These are phyloP conservation scores for Tuber melanosporum DNA, from an alignment of 495 filamentous ascomycete species.

Conservation along the genomic window DNA sequence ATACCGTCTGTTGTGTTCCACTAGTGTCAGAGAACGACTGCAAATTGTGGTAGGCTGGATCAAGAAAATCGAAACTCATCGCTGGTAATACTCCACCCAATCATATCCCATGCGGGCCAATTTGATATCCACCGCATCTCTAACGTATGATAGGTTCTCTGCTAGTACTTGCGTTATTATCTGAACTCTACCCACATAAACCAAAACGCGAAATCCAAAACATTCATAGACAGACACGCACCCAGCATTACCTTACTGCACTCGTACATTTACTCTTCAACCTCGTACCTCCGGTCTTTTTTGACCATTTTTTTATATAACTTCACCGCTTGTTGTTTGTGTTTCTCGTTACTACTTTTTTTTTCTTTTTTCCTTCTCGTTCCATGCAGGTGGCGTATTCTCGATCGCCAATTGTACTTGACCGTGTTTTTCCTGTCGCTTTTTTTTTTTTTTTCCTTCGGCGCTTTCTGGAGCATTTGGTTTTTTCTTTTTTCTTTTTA, in stretches of 20 bases:
- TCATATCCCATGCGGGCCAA: conserved; percentile 10
- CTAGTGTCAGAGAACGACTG: conserved; percentile 68
- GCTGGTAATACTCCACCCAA: conserved; percentile 55
- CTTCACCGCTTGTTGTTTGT: conserved; percentile 13
- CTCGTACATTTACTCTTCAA: neutral
- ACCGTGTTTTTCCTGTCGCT: neutral
- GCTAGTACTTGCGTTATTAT: conserved; percentile 40
- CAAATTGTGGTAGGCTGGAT: conserved; percentile 76
- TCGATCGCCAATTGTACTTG: neutral
- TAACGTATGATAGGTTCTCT: conserved; percentile 37
- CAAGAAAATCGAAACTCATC: conserved; percentile 59
- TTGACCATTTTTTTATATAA: conserved; percentile 21
- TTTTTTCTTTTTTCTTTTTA: conserved; percentile 25
- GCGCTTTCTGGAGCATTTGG: conserved; percentile 29
- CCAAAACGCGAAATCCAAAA: conserved; percentile 3
- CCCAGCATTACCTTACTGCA: neutral
- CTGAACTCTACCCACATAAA: conserved; percentile 21
- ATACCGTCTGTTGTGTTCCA: conserved; percentile 63
- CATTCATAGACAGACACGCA: conserved; percentile 22
- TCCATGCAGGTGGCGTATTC: neutral
- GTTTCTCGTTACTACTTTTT: conserved; percentile 15
- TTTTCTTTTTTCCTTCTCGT: neutral
- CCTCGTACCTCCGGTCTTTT: neutral
- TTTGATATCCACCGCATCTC: conserved; percentile 14
- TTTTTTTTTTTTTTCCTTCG: conserved; percentile 17